A percentile compares a stretch with the other conserved stretches of the same genome.
Conservation (phyloP, 2,329 filamentous ascomycete species). For the Colletotrichum coccodes region DNA sequence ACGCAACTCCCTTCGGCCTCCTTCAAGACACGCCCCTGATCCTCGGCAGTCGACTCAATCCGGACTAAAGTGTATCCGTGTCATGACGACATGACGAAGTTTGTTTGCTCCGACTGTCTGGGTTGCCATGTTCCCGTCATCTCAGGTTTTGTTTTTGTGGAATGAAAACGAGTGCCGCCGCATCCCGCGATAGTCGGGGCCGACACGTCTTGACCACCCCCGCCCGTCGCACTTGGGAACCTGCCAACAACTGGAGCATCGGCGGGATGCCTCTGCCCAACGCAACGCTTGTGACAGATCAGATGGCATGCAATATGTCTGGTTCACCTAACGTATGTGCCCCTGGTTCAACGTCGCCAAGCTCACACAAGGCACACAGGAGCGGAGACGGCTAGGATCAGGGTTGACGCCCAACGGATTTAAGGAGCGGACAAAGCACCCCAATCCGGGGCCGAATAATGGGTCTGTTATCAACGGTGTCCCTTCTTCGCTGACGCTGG, state of each 20-base stretch:
- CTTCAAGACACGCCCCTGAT: not conserved
- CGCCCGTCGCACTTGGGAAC: not conserved
- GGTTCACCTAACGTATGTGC: constrained; percentile 12
- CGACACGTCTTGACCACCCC: not conserved
- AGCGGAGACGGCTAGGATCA: constrained; percentile 13
- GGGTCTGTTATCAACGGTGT: constrained; percentile 11
- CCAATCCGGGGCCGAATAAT: constrained; percentile 18
- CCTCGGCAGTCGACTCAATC: constrained; percentile 20
- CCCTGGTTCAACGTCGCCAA: constrained; percentile 16
- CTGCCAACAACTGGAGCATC: not conserved
- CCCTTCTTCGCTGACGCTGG: not conserved
- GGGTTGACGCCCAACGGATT: constrained; percentile 10
- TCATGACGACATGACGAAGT: not conserved
- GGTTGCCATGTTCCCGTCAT: not conserved
- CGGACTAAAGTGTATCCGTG: constrained; percentile 5
- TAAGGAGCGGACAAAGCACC: constrained; percentile 23
- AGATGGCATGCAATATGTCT: constrained; percentile 14
- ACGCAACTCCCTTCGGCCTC: not conserved
- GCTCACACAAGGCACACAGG: constrained; percentile 13
- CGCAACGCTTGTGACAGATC: not conserved
- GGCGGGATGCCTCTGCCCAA: not conserved
- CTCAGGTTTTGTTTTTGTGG: not conserved
- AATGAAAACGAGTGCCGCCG: not conserved
- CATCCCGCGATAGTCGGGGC: not conserved
- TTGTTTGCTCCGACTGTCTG: not conserved